Base-by-base conservation (phyloP, 2,329 filamentous ascomycete genomes). In the Exophiala dermatitidis region DNA sequence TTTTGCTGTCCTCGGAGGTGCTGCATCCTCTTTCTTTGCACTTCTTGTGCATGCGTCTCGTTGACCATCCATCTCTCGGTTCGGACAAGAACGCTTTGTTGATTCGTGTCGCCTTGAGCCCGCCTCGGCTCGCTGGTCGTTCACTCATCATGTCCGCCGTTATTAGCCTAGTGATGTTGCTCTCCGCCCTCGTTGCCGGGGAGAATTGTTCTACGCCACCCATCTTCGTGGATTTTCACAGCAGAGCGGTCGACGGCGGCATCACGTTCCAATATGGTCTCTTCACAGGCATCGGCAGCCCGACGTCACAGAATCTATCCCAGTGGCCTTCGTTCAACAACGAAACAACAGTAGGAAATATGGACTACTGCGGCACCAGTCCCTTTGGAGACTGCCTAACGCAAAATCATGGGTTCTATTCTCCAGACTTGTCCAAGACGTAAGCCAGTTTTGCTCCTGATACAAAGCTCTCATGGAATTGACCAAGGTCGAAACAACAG, bases 161-260 rank as follows among this genome's bases (percentile, higher is more conserved):
- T 28, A 3, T 57, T 6, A 37, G 46, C 46, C 47, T 49, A 2
- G 6, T 54, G 10, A 36, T 59, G 26, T 37, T 50, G 8, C 12
- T 52, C 8, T 45, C 50, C 7, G 46, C 50, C 10, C 41, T 53
- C 7, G 51, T 44, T n/a, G 52, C 45, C 19, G 52, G 43, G 28
- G 53, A 54, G 33, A 45, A 45, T 33, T 59, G 57, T 50, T 49
- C 37, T n/a, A 52, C 46, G n/a, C 42, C 46, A 12, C 70, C 71
- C 0, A 66, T 74, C 50, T 74, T 72, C 52, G 69, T 74, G 60
- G 72, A 74, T 44, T 72, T 74, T 36, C 72, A 74, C 50, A 68
- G 67, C 53, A 65, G 72, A 47, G 67, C 64, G 9, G 71, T 74
- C n/a, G 67, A 72, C 47, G 67, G 68, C 45, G 67, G 67, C 4